phyloP scores from a whole-genome alignment of 768 basidiomycete species.

The Podaxis pistillaris region DNA sequence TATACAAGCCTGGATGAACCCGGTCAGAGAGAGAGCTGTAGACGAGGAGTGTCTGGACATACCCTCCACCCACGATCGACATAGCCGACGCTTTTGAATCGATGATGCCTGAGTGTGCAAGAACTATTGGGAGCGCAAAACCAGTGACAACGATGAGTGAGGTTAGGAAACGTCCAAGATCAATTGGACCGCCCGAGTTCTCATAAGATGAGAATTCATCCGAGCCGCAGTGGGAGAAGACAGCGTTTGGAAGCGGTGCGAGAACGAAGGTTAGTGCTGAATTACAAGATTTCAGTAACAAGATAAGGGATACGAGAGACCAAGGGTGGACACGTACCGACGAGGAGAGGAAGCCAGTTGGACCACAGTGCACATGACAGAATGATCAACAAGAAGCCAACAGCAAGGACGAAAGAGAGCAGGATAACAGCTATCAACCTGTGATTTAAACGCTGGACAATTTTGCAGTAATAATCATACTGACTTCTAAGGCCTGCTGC shows the following conservation, averaged over 20 bases:
- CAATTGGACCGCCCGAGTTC: constrained; percentile 60
- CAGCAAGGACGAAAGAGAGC: constrained; percentile 94
- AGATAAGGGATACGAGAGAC: neutral
- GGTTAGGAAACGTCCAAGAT: constrained; percentile 95
- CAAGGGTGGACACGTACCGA: constrained; percentile 60
- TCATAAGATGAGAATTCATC: constrained; percentile 87
- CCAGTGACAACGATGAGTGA: constrained; percentile 89
- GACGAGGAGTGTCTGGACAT: constrained; percentile 28
- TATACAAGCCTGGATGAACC: constrained; percentile 65
- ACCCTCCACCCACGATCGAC: constrained; percentile 94
- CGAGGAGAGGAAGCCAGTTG: constrained; percentile 96
- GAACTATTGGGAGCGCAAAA: constrained; percentile 87
- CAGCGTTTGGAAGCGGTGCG: constrained; percentile 92
- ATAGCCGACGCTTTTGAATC: constrained; percentile 82
- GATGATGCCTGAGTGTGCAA: constrained; percentile 91
- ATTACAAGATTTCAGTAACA: constrained; percentile 4
- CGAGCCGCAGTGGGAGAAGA: constrained; percentile 89
- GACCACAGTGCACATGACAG: constrained; percentile 93
- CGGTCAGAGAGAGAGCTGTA: constrained; percentile 8
- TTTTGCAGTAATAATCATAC: constrained; percentile 19
- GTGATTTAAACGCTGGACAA: neutral
- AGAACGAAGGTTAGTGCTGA: constrained; percentile 91
- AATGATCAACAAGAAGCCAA: constrained; percentile 98
- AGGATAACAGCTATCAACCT: constrained; percentile 79
- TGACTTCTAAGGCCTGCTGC: constrained; percentile 71